Evolutionary conservation across 2,329 filamentous ascomycete genomes (phyloP), one percentile per base, ranked within the genome.

Genomic region (Sclerotinia sclerotiorum): DNA sequence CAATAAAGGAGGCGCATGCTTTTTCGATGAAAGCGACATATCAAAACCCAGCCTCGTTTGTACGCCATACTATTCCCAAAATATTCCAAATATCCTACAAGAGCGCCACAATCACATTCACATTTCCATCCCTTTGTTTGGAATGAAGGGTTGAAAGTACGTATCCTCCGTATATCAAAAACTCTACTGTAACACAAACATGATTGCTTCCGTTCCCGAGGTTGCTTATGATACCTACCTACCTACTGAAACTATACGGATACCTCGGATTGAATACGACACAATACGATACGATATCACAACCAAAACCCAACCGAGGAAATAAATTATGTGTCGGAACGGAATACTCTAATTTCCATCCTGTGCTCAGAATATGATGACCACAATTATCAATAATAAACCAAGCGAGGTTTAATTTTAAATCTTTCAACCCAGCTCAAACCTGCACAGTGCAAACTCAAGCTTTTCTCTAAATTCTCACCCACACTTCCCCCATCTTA

Each of bases 1-100:
- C 39, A 58, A 44, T 39, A 15, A 57, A 61, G 21, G 58, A 49
- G 58, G 58, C 44, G 44, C 58, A 61, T 49, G 44, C 27, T 49
- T 49, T 49, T 32, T 15, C 0, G 24, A 11, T 32, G n/a, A 15
- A 29, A 10, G 42, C 8, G 42, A 35, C 19, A 49, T 35, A n/a
- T 61, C 44, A 32, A 27, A 8, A 19, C 29, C 44, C 27, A 61
- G 58, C 58, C 44, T 61, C 44, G 21, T 35, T 49, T n/a, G 29
- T 6, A n/a, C 10, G 5, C 10, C 11, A 13, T n/a, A n/a, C 13
- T 2, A 11, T 15, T 32, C 15, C 10, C 49, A 27, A 51, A 49
- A 15, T 35, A 35, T 35, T 35, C 7, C 5, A 35, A 35, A 49
- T 51, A 15, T 6, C n/a, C n/a, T 35, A 19, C n/a, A 3, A n/a